Conservation (phyloP, 768 basidiomycete genomes). For the Vishniacozyma victoriae region DNA sequence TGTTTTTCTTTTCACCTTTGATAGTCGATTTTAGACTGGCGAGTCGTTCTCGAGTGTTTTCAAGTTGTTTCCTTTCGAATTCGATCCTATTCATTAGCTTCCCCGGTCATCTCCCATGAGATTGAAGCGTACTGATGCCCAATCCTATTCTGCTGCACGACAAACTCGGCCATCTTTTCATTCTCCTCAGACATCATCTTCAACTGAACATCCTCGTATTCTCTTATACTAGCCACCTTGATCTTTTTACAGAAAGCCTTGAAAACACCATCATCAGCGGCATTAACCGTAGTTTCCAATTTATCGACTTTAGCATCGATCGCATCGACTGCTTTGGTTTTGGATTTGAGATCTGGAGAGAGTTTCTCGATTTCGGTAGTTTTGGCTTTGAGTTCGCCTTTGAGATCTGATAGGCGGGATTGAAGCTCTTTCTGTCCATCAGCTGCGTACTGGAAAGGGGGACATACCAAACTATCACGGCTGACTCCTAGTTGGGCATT, state of each 20-base stretch:
- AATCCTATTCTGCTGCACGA: constrained; percentile 78
- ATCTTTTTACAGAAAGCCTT: constrained; percentile 71
- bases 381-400: constrained; percentile 76
- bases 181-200: constrained; percentile 82
- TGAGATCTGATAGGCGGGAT: constrained; percentile 67
- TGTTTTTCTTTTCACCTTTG: constrained; percentile 54
- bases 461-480: constrained; percentile 73
- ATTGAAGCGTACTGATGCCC: constrained; percentile 90
- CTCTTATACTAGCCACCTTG: constrained; percentile 71
- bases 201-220: constrained; percentile 87
- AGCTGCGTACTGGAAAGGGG: background rate
- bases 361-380: constrained; percentile 28
- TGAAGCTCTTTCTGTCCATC: constrained; percentile 63
- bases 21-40: constrained; percentile 58
- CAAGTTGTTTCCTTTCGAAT: constrained; percentile 74
- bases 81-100: constrained; percentile 54
- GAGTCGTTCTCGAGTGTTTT: constrained; percentile 58
- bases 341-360: constrained; percentile 35
- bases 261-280: constrained; percentile 76
- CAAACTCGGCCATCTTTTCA: constrained; percentile 71
- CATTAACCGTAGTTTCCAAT: constrained; percentile 59
- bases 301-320: constrained; percentile 57
- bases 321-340: constrained; percentile 53
- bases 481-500: constrained; percentile 70
- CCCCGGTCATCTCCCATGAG: constrained; percentile 36